A percentile compares a stretch with the other conserved stretches of the same genome.
phyloP scores from a whole-genome alignment of 192 early-diverging fungal species.

The Geosiphon pyriformis region DNA sequence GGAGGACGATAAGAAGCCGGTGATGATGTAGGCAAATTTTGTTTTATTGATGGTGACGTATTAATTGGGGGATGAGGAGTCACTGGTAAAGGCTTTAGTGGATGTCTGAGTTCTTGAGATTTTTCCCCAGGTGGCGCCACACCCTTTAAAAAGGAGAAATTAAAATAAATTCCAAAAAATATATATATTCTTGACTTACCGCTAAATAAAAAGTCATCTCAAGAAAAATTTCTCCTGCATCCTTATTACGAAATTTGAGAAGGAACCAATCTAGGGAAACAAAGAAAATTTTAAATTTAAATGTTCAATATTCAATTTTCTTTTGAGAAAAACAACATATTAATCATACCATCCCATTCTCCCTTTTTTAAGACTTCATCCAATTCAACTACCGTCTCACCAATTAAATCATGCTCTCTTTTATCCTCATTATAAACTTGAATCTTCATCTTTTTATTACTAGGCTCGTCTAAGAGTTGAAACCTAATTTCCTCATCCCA shows the following conservation, averaged over 20 bases:
- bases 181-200: no score
- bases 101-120: background rate
- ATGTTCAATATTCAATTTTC: background rate
- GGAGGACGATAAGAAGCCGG: background rate
- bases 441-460: conserved; percentile 2
- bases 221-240: conserved; percentile 15
- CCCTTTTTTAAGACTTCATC: conserved; percentile 42
- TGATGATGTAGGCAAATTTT: background rate
- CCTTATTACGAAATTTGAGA: conserved; percentile 1
- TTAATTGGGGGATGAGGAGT: no score
- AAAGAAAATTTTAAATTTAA: background rate
- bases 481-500: conserved; percentile 52
- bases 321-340: background rate
- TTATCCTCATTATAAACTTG: conserved; percentile 42
- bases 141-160: background rate
- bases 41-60: background rate
- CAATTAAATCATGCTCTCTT: conserved; percentile 47
- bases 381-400: conserved; percentile 46
- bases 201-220: conserved; percentile 23
- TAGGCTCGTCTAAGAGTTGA: conserved; percentile 2
- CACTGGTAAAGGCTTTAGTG: background rate
- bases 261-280: conserved; percentile 8
- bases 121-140: background rate
- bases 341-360: conserved; percentile 47
- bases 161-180: background rate